Evolutionary conservation across 345 rosid species (phyloP).

Genomic region (Eucalyptus cladocalyx): DNA sequence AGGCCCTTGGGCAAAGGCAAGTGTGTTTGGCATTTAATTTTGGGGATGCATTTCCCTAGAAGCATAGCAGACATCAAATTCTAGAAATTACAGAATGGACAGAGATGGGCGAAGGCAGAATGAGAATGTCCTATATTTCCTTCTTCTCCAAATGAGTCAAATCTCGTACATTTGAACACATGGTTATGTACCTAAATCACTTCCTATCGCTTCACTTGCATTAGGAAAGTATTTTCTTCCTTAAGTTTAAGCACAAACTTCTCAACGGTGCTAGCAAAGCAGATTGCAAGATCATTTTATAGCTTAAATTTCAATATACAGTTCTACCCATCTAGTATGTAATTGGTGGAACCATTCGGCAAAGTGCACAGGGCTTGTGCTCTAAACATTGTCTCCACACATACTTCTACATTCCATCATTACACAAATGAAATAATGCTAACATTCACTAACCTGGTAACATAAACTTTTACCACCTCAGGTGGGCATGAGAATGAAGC

Average conservation of each 20-base stretch:
- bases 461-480: constrained; percentile 94
- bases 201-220: too few species aligned
- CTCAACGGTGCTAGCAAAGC: not conserved
- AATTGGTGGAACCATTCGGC: too few species aligned
- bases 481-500: constrained; percentile 83
- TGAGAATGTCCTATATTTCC: not conserved
- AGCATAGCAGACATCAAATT: not conserved
- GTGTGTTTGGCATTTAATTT: too few species aligned
- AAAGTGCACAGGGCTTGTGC: not conserved
- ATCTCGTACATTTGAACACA: too few species aligned
- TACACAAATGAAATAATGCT: not conserved
- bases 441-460: constrained; percentile 55
- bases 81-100: not conserved
- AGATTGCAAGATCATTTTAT: not conserved
- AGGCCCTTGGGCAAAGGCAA: too few species aligned
- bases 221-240: too few species aligned
- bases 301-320: not conserved
- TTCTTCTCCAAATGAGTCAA: not conserved
- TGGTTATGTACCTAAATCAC: too few species aligned
- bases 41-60: not conserved
- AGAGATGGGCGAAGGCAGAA: not conserved
- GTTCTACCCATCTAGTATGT: not conserved
- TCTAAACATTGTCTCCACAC: not conserved
- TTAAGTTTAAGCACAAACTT: not conserved
- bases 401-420: not conserved